Evolutionary conservation across 176 grass and related monocot species (phyloP).

Genomic region (Oryza longistaminata): DNA sequence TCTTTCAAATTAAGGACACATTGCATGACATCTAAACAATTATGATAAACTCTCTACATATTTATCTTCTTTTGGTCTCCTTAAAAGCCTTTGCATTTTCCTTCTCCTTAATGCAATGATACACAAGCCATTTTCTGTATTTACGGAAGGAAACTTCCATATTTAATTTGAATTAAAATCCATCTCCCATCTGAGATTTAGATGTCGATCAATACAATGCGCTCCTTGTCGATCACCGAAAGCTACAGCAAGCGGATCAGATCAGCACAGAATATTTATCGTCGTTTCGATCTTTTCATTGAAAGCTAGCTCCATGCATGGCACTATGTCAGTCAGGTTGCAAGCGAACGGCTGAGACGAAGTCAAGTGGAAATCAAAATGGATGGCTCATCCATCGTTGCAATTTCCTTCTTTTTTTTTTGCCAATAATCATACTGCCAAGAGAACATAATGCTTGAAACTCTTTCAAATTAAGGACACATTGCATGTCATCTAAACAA

Average conservation of each 20-base stretch:
- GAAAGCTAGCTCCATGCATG: conserved; percentile 33
- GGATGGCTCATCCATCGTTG: conserved; percentile 6
- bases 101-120: too few species aligned
- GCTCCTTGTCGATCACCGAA: conserved; percentile 37
- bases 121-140: too few species aligned
- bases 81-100: too few species aligned
- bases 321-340: not conserved
- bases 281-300: conserved; percentile 19
- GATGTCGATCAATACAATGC: not conserved
- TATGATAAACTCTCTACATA: not conserved
- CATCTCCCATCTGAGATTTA: not conserved
- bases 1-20: not conserved
- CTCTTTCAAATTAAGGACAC: too few species aligned
- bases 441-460: not conserved
- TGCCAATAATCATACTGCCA: not conserved
- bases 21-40: not conserved
- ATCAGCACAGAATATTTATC: conserved; percentile 33
- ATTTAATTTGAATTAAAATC: not conserved
- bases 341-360: conserved; percentile 12
- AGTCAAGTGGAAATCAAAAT: conserved; percentile 16
- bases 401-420: not conserved
- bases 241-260: not conserved
- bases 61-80: too few species aligned
- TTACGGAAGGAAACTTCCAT: too few species aligned
- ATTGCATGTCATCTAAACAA: not conserved